These are phyloP conservation scores for Yamadazyma nakazawae DNA, from an alignment of 805 yeast genomes.

Conservation along the genomic window DNA sequence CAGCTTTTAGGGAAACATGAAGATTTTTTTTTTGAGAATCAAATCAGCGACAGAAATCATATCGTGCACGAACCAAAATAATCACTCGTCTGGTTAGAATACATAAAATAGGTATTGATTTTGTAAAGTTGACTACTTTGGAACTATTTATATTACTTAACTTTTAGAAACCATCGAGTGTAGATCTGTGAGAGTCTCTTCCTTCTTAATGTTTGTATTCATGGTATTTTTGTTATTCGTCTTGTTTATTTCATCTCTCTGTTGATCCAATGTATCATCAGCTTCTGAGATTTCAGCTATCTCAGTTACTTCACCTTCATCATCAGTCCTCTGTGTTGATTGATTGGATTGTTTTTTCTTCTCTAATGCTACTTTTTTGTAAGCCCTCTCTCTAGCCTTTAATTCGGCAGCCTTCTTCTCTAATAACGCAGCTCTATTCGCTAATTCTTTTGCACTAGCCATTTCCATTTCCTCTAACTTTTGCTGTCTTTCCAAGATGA, in stretches of 20 bases:
- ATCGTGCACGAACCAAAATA: constrained; percentile 1
- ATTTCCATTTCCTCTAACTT: constrained; percentile 77
- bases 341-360: constrained; percentile 12
- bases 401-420: constrained; percentile 73
- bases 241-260: neutral
- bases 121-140: neutral
- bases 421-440: constrained; percentile 69
- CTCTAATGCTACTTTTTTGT: constrained; percentile 41
- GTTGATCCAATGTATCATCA: constrained; percentile 1
- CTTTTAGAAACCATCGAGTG: constrained; percentile 30
- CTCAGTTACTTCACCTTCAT: constrained; percentile 1
- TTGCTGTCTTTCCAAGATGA: constrained; percentile 69
- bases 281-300: constrained; percentile 2
- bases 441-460: constrained; percentile 70
- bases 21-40: neutral
- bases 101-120: neutral
- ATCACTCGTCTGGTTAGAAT: neutral
- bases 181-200: constrained; percentile 53
- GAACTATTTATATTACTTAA: neutral
- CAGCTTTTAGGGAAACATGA: neutral
- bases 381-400: constrained; percentile 59
- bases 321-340: neutral
- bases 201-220: constrained; percentile 32
- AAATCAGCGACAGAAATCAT: constrained; percentile 5
- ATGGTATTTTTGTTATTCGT: constrained; percentile 5